Conservation (phyloP, 2,329 filamentous ascomycete species). For the Huntiella decipiens region DNA sequence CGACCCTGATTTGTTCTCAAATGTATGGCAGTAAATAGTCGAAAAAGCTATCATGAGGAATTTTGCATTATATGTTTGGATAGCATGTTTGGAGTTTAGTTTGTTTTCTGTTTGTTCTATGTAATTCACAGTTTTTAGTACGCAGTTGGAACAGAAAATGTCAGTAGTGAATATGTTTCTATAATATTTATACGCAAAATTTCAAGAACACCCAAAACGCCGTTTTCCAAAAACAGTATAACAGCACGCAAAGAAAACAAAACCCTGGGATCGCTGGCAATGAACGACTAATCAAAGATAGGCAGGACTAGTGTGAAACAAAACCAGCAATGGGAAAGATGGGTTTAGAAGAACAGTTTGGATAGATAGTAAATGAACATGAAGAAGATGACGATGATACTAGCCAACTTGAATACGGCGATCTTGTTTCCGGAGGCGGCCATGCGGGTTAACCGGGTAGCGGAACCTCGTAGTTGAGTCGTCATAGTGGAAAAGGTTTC, state of each 20-base stretch:
- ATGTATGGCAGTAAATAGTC: conserved; percentile 62
- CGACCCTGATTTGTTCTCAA: conserved; percentile 73
- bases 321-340: background rate
- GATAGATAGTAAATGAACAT: conserved; percentile 58
- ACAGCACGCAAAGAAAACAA: background rate
- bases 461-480: conserved; percentile 66
- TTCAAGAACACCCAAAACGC: background rate
- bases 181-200: background rate
- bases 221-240: background rate
- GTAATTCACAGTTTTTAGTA: background rate
- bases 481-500: conserved; percentile 85
- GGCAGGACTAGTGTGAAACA: background rate
- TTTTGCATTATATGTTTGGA: background rate
- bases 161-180: background rate
- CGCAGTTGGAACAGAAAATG: too few species aligned
- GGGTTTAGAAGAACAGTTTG: conserved; percentile 38
- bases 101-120: background rate
- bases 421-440: conserved; percentile 78
- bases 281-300: background rate
- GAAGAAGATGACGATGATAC: conserved; percentile 55
- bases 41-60: background rate
- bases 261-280: background rate
- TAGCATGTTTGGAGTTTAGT: conserved; percentile 1
- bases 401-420: conserved; percentile 75
- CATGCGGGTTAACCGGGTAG: conserved; percentile 69